phyloP scores from a whole-genome alignment of 2,329 filamentous ascomycete genomes.

The Apiospora rasikravindrae region DNA sequence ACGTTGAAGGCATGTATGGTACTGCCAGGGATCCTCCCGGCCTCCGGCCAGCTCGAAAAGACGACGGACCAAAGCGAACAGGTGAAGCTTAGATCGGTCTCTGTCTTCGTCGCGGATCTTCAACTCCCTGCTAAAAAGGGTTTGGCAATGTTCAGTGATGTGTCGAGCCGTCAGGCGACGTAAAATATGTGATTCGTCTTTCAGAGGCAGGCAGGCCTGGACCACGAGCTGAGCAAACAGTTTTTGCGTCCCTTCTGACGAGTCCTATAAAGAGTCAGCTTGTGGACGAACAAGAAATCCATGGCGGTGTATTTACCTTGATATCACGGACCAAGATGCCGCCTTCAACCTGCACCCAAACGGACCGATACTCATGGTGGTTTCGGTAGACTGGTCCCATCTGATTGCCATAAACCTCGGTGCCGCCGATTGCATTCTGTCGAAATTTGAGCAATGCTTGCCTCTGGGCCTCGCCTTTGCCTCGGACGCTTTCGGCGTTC shows the following conservation, averaged over 20 bases:
- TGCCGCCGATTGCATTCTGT: background rate
- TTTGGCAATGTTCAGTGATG: background rate
- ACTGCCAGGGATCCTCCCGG: background rate
- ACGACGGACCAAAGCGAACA: background rate
- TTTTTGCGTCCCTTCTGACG: background rate
- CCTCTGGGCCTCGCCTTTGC: background rate
- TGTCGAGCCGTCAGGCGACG: background rate
- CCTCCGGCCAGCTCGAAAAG: background rate
- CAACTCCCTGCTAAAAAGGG: background rate
- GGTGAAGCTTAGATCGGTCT: background rate
- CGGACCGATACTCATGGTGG: background rate
- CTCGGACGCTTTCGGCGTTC: background rate
- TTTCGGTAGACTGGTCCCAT: background rate
- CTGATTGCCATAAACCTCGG: background rate
- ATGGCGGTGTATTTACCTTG: background rate
- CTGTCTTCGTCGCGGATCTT: background rate
- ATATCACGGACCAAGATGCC: background rate
- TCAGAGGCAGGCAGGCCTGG: background rate
- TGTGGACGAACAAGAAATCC: background rate
- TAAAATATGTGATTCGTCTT: background rate
- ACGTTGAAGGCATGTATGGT: background rate
- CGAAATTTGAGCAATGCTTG: background rate
- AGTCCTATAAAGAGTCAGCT: background rate
- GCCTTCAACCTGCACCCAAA: background rate
- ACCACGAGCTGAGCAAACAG: background rate